These are phyloP conservation scores for Arthroderma sp. DNA, from an alignment of 2,329 filamentous ascomycete species.

Conservation along the genomic window DNA sequence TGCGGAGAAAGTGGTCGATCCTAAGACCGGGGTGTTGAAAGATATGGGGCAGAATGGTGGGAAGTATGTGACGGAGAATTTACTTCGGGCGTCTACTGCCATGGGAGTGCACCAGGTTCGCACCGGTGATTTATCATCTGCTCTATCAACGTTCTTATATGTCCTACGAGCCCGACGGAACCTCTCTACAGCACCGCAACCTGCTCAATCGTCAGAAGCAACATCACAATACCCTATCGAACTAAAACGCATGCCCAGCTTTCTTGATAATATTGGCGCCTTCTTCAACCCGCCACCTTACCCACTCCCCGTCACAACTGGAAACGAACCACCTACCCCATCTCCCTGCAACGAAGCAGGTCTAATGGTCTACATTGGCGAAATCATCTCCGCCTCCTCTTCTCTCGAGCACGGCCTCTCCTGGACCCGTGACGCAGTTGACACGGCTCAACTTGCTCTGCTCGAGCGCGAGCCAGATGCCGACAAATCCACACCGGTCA, in stretches of 20 bases:
- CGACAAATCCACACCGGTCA: neutral
- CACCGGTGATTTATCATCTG: slow-evolving; percentile 50
- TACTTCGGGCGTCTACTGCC: slow-evolving; percentile 62
- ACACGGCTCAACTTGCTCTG: slow-evolving; percentile 57
- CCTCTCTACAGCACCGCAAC: slow-evolving; percentile 29
- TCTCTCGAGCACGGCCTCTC: slow-evolving; percentile 57
- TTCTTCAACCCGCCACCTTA: slow-evolving; percentile 46
- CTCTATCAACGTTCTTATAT: slow-evolving; percentile 75
- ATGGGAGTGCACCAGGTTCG: slow-evolving; percentile 67
- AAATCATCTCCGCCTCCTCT: slow-evolving; percentile 71
- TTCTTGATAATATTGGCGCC: slow-evolving; percentile 28
- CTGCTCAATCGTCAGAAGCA: slow-evolving; percentile 14
- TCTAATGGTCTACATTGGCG: slow-evolving; percentile 79
- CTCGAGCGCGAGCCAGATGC: slow-evolving; percentile 16
- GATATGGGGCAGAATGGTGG: slow-evolving; percentile 33
- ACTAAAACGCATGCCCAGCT: slow-evolving; percentile 15
- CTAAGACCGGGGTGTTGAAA: slow-evolving; percentile 50
- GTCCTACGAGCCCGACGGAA: slow-evolving; percentile 62
- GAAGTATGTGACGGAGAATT: slow-evolving; percentile 52
- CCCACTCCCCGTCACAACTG: slow-evolving; percentile 57
- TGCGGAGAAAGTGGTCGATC: slow-evolving; percentile 41
- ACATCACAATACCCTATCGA: slow-evolving; percentile 11
- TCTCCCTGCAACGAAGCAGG: slow-evolving; percentile 72
- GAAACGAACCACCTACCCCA: slow-evolving; percentile 53
- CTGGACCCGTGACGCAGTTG: slow-evolving; percentile 83